Conservation (phyloP, 2,329 filamentous ascomycete genomes). For the Talaromyces amestolkiae region DNA sequence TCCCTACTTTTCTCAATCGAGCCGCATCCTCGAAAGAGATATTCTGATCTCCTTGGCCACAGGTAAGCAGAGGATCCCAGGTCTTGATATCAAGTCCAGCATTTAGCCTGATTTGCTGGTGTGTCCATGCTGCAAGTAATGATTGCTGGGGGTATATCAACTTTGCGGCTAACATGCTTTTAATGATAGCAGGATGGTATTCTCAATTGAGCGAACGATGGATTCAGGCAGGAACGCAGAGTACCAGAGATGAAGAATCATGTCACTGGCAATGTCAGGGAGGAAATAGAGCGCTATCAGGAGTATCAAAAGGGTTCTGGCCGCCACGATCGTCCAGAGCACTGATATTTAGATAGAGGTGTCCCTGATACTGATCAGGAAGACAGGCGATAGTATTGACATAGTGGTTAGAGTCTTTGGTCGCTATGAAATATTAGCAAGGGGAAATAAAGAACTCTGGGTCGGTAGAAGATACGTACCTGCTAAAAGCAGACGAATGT, state of each 20-base stretch:
- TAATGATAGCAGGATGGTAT: background rate
- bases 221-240: constrained; percentile 36
- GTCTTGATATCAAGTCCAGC: constrained; percentile 31
- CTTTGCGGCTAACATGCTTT: no score
- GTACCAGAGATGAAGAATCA: constrained; percentile 47
- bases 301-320: constrained; percentile 42
- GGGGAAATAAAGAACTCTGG: background rate
- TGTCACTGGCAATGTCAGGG: constrained; percentile 22
- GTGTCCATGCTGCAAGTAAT: no score
- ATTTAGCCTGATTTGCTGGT: constrained; percentile 24
- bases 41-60: constrained; percentile 26
- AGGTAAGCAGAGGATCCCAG: constrained; percentile 32
- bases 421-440: constrained; percentile 32
- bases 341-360: constrained; percentile 37
- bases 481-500: constrained; percentile 37
- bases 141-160: no score
- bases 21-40: constrained; percentile 25
- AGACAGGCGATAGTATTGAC: constrained; percentile 41
- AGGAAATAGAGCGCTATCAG: constrained; percentile 30
- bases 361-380: constrained; percentile 28
- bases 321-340: constrained; percentile 42
- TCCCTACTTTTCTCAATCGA: constrained; percentile 28
- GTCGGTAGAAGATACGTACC: constrained; percentile 23
- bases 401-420: constrained; percentile 46
- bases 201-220: constrained; percentile 26